Evolutionary conservation across 2,329 filamentous ascomycete genomes (phyloP).

Genomic region (Talaromyces albobiverticillius): DNA sequence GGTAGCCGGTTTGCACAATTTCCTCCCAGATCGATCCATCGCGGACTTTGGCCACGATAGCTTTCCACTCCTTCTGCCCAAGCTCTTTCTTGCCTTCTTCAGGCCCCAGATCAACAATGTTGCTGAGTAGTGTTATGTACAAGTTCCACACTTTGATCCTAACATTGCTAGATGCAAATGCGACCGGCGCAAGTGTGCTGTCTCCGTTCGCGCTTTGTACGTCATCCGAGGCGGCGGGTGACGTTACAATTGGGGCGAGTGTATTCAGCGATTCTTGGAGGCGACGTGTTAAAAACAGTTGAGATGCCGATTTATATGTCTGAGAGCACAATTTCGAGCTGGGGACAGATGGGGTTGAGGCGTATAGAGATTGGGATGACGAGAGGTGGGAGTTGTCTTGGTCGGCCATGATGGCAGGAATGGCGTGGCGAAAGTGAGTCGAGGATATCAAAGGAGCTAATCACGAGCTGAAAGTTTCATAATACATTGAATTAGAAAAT

Average conservation of each 20-base stretch:
- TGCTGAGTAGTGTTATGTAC: slow-evolving; percentile 90
- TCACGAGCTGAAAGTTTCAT: neutral
- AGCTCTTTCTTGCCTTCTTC: slow-evolving; percentile 89
- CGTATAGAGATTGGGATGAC: slow-evolving; percentile 61
- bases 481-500: neutral
- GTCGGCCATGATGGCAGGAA: slow-evolving; percentile 30
- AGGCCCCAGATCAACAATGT: slow-evolving; percentile 80
- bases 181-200: slow-evolving; percentile 65
- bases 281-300: slow-evolving; percentile 90
- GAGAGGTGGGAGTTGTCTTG: slow-evolving; percentile 27
- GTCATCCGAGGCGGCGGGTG: slow-evolving; percentile 27
- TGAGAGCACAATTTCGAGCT: slow-evolving; percentile 69
- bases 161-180: slow-evolving; percentile 74
- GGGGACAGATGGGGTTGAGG: slow-evolving; percentile 52
- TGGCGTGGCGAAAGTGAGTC: neutral
- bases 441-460: neutral
- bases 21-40: slow-evolving; percentile 95
- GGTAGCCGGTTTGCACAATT: slow-evolving; percentile 81
- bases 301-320: slow-evolving; percentile 89
- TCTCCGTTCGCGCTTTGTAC: slow-evolving; percentile 44
- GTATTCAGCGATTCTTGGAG: slow-evolving; percentile 85
- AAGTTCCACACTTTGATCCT: slow-evolving; percentile 96
- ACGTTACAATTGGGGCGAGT: slow-evolving; percentile 75
- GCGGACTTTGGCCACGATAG: slow-evolving; percentile 76
- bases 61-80: slow-evolving; percentile 80